Evolutionary conservation across 139 green algal species (phyloP), one percentile per base, ranked within the genome.

Genomic region (Chlorella sp.): DNA sequence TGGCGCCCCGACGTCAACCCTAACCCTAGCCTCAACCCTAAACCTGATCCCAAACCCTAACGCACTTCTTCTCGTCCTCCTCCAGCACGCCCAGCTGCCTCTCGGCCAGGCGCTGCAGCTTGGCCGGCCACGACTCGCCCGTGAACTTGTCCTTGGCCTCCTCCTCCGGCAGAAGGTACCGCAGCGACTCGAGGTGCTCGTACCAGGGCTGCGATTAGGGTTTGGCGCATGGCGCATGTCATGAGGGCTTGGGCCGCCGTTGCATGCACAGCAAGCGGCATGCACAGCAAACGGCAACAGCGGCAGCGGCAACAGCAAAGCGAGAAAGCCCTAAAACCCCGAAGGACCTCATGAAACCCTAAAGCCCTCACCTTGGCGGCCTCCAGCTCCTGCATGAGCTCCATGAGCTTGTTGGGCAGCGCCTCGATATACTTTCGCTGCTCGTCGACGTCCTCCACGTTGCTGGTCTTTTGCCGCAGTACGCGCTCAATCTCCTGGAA

Each of bases 371-470:
- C 75, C 77, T 77, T 77, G 49, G 73, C 74, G 3, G 64, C 69
- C 66, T 89, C 71, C 22, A 93, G 75, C 30, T 89, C 82, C 10
- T 68, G 78, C 70, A 80, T 73, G 20, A 94, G 70, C 31, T 90
- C 77, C 22, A 31, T n/a, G 2, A 93, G 74, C 66, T 82, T 88
- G 49, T 77, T 75, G 30, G 87, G 86, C 49, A 94, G 66, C 26
- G 67, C 27, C 22, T 90, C 86, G 30, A 92, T 91, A 78, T 79
- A 90, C 73, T 85, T 86, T n/a, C 88, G 80, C 78, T 87, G 79
- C 63, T 77, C 70, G 65, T 90, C 86, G 35, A 96, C 89, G 17
- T 93, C 88, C 78, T 96, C 91, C 35, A 91, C 80, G 64, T 66
- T 86, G 49, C 29, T 73, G 1, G 83, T 74, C 77, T 88, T 89